Conservation (phyloP, 768 basidiomycete species). For the Cyathus striatus region DNA sequence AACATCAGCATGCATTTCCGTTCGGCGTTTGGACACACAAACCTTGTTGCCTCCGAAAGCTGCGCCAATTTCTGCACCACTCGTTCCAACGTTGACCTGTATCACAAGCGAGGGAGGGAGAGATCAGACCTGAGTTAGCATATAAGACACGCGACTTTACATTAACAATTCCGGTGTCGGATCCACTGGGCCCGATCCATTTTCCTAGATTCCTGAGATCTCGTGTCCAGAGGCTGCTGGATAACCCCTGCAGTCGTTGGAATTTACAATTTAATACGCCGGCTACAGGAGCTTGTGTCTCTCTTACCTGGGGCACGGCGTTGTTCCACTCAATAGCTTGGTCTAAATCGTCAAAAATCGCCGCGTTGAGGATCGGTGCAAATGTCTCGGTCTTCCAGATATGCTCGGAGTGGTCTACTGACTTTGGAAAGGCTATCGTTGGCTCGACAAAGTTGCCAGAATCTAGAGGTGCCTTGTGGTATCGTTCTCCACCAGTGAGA, state of each 20-base stretch:
- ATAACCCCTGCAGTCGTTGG: constrained; percentile 78
- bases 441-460: constrained; percentile 89
- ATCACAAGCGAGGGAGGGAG: constrained; percentile 27
- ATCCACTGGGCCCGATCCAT: constrained; percentile 89
- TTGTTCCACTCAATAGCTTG: constrained; percentile 91
- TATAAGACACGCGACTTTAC: constrained; percentile 36
- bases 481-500: constrained; percentile 63
- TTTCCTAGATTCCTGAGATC: constrained; percentile 80
- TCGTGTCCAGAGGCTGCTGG: constrained; percentile 87
- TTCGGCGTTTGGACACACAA: constrained; percentile 10
- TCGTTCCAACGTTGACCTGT: constrained; percentile 55
- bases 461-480: constrained; percentile 42
- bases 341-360: constrained; percentile 81
- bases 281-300: too few relatives aligned
- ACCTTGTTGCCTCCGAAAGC: constrained; percentile 96
- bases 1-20: not conserved
- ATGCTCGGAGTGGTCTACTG: constrained; percentile 42
- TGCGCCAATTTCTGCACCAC: constrained; percentile 63
- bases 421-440: constrained; percentile 70
- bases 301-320: constrained; percentile 66
- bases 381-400: constrained; percentile 83
- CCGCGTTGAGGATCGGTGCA: constrained; percentile 85
- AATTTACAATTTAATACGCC: too few relatives aligned
- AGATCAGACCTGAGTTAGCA: constrained; percentile 46
- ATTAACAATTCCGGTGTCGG: constrained; percentile 91